Base-by-base conservation (phyloP, 192 early-diverging fungal genomes). In the Chytriomyces sp. region DNA sequence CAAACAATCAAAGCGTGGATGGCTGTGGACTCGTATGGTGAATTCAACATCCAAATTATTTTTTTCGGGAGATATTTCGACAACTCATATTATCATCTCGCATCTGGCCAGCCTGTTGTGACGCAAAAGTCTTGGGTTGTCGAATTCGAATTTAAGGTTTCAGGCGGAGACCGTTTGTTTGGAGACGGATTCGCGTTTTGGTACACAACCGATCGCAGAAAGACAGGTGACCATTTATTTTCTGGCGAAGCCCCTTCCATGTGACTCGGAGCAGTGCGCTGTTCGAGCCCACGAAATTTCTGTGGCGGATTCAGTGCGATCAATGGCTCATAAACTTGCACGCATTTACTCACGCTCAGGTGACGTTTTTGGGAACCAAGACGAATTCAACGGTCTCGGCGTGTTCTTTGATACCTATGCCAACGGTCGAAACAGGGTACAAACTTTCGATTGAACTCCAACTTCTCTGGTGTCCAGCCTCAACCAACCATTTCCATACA, bases 161-260 rank as follows among this genome's bases (percentile, higher is more conserved):
- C 88, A 61, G 93, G 95, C 66, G 87, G 90, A 65, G 82, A 89
- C 16, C 88, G 87, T 57, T 84, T 99, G 66, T 93, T 86, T 77
- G 98, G 98, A 43, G 98, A 99, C 78, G 98, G 98, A 7, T 93
- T 99, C 82, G 98, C 96, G 20, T 90, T 99, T 69, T 99, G 95
- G 94, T 90, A 92, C 70, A 93, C 96, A 23, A 88, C 89, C 73
- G 90, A 97, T 50, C 83, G 84, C 47, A 81, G 79, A 50, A 10
- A 65, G 24, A 35, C n/a, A 43, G 86, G 86, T 79, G 72, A 66
- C 26, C 50, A 59, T 20, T 60, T 57, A 57, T 28, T 69, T 24
- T 23, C 11, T 57, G 0, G 11, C 20, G 28, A 35, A 35, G 28
- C 28, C 28, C 28, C 28, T 35, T 35, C 2, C 28, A 2, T 35